Percentiles rank a stretch among this genome's conserved stretches.
Evolutionary conservation across 2,329 filamentous ascomycete species (phyloP).

Genomic region (Ascosphaera aggregata): DNA sequence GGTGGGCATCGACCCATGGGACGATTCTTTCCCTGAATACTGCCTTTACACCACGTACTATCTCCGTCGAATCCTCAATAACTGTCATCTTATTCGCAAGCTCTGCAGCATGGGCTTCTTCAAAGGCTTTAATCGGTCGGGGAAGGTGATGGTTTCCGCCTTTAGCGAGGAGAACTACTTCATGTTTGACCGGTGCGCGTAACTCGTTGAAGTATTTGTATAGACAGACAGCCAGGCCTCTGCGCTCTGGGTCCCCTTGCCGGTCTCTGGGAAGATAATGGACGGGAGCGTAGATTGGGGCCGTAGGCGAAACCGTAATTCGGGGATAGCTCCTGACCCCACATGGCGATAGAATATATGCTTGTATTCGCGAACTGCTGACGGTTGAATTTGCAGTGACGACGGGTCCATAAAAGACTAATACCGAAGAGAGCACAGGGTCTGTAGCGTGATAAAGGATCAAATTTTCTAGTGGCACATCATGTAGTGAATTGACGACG

Average conservation of each 20-base stretch:
- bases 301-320: slow-evolving; percentile 81
- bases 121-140: slow-evolving; percentile 48
- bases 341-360: slow-evolving; percentile 74
- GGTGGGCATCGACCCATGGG: slow-evolving; percentile 67
- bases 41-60: slow-evolving; percentile 48
- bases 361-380: slow-evolving; percentile 82
- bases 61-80: slow-evolving; percentile 51
- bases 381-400: slow-evolving; percentile 68
- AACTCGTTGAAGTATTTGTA: slow-evolving; percentile 89
- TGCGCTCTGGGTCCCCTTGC: slow-evolving; percentile 83
- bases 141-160: slow-evolving; percentile 34
- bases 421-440: slow-evolving; percentile 51
- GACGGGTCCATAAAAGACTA: slow-evolving; percentile 82
- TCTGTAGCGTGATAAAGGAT: slow-evolving; percentile 79
- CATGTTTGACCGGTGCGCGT: slow-evolving; percentile 48
- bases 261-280: slow-evolving; percentile 76
- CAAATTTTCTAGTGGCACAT: slow-evolving; percentile 57
- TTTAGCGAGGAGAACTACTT: slow-evolving; percentile 33
- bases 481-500: slow-evolving; percentile 50
- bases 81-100: slow-evolving; percentile 64
- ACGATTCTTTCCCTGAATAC: slow-evolving; percentile 63
- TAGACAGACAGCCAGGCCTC: slow-evolving; percentile 75
- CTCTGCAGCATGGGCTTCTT: slow-evolving; percentile 81
- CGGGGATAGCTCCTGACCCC: slow-evolving; percentile 78
- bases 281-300: slow-evolving; percentile 75